Evolutionary conservation across 768 basidiomycete species (phyloP).

Genomic region (Mycena alexandri): DNA sequence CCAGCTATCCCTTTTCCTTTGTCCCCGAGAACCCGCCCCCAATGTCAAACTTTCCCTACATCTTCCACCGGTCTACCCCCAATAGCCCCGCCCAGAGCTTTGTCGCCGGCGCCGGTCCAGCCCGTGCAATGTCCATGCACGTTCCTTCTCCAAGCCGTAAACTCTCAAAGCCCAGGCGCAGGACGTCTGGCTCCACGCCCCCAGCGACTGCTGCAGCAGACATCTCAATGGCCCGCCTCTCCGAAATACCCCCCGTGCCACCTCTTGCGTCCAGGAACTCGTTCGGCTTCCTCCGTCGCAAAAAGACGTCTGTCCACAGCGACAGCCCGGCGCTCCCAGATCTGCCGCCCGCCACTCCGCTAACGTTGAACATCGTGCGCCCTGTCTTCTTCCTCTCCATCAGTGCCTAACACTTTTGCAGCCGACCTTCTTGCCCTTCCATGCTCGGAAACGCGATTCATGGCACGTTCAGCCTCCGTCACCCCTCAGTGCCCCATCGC

Average conservation of each 20-base stretch:
- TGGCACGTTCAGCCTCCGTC: conserved; percentile 27
- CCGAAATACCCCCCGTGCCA: conserved; percentile 12
- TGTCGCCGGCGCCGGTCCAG: not conserved
- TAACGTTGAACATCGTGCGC: conserved; percentile 26
- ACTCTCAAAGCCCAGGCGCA: conserved; percentile 34
- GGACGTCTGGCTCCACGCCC: conserved; percentile 11
- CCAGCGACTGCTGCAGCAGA: conserved; percentile 14
- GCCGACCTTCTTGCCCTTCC: conserved; percentile 32
- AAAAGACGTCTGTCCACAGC: conserved; percentile 15
- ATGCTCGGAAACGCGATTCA: conserved; percentile 35
- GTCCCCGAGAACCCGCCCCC: conserved; percentile 31
- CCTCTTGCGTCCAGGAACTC: conserved; percentile 22
- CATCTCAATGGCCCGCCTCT: not conserved
- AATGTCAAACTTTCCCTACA: conserved; percentile 28
- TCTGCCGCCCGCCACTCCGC: conserved; percentile 26
- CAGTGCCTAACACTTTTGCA: conserved; percentile 8
- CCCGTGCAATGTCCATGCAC: conserved; percentile 24
- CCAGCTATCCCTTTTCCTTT: conserved; percentile 38
- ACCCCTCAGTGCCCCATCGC: not conserved
- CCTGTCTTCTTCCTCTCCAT: not conserved
- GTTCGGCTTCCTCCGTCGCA: conserved; percentile 32
- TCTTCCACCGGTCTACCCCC: conserved; percentile 29
- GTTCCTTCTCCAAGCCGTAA: conserved; percentile 8
- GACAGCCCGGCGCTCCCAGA: conserved; percentile 14
- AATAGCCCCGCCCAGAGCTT: conserved; percentile 12